phyloP scores from a whole-genome alignment of 2,329 filamentous ascomycete species.

The Fusarium scirpi region DNA sequence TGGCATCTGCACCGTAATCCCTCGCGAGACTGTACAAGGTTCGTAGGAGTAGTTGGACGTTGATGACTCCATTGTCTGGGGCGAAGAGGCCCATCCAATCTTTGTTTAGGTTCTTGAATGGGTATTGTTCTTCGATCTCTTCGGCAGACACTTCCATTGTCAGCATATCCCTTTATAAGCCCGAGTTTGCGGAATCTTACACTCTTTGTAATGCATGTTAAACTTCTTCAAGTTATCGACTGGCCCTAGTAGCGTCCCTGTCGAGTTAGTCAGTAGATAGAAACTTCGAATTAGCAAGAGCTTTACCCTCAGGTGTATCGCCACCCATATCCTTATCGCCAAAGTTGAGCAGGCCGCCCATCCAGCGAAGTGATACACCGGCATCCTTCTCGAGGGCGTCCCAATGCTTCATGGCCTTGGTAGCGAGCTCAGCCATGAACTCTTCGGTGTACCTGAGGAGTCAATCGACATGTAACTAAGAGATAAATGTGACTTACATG shows the following conservation, averaged over 20 bases:
- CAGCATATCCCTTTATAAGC: fast-evolving
- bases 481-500: not conserved
- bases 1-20: slow-evolving; percentile 22
- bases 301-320: slow-evolving; percentile 18
- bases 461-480: not conserved
- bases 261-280: fast-evolving
- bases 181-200: not conserved
- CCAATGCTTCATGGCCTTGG: slow-evolving; percentile 25
- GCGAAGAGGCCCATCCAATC: slow-evolving; percentile 20
- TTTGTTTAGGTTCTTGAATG: slow-evolving; percentile 14
- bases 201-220: slow-evolving; percentile 12
- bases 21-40: slow-evolving; percentile 20
- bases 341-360: slow-evolving; percentile 37
- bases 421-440: slow-evolving; percentile 29
- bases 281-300: fast-evolving
- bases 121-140: slow-evolving; percentile 22
- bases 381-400: slow-evolving; percentile 32
- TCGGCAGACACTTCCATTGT: not conserved
- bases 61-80: slow-evolving; percentile 31
- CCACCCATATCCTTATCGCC: slow-evolving; percentile 14
- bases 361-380: slow-evolving; percentile 26
- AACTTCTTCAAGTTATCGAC: slow-evolving; percentile 10
- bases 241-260: slow-evolving; percentile 6
- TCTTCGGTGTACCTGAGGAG: slow-evolving; percentile 25
- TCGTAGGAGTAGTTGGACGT: slow-evolving; percentile 17